These are phyloP conservation scores for Clavaria fumosa DNA, from an alignment of 768 basidiomycete species.

Conservation along the genomic window DNA sequence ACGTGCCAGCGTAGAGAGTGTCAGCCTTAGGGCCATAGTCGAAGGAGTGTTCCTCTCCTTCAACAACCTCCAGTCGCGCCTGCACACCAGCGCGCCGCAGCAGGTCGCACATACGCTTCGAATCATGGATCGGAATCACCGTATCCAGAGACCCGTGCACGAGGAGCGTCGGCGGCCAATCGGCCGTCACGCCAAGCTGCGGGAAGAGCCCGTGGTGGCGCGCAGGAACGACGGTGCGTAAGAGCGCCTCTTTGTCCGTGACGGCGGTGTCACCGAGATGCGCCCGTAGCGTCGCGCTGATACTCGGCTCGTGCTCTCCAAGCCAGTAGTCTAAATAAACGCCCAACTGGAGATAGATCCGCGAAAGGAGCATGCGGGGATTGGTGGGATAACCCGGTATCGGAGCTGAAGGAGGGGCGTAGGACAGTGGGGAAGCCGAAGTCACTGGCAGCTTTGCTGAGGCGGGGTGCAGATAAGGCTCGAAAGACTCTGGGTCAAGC, in stretches of 20 bases:
- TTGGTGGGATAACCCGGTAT: conserved; percentile 48
- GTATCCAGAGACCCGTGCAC: conserved; percentile 35
- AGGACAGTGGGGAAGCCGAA: conserved; percentile 31
- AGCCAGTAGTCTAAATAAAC: conserved; percentile 43
- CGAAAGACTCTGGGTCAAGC: conserved; percentile 34
- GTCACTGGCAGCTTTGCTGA: conserved; percentile 17
- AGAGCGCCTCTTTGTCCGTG: background rate
- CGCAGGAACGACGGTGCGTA: conserved; percentile 17
- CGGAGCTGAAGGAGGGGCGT: conserved; percentile 29
- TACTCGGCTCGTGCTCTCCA: conserved; percentile 27
- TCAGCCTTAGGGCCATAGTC: conserved; percentile 36
- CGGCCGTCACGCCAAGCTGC: conserved; percentile 23
- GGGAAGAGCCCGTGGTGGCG: conserved; percentile 29
- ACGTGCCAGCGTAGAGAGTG: too few species aligned
- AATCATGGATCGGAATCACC: conserved; percentile 28
- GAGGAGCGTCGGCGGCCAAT: conserved; percentile 34
- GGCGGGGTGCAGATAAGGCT: too few species aligned
- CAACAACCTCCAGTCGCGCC: conserved; percentile 22
- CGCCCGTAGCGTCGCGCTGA: conserved; percentile 28
- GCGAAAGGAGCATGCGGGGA: conserved; percentile 42
- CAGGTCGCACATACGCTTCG: conserved; percentile 20
- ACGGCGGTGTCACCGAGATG: background rate
- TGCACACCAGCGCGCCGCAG: conserved; percentile 23
- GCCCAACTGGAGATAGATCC: conserved; percentile 46
- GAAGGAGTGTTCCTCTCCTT: conserved; percentile 38